phyloP scores from a whole-genome alignment of 2,329 filamentous ascomycete species.

The Blastomyces emzantsi region DNA sequence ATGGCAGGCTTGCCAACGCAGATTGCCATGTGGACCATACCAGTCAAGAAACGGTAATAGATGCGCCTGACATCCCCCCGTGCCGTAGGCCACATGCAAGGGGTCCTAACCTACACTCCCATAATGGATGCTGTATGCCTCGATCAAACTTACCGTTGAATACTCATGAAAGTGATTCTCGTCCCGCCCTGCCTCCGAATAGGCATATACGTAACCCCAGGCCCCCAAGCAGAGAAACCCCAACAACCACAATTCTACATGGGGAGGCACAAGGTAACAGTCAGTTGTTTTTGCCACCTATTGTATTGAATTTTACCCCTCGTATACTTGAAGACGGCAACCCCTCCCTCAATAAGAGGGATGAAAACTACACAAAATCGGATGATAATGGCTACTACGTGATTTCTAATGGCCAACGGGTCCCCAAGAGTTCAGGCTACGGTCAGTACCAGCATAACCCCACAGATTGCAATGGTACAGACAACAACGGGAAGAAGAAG shows the following conservation, averaged over 20 bases:
- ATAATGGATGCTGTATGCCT: neutral
- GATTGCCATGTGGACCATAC: neutral
- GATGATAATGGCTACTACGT: conserved; percentile 15
- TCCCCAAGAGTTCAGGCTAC: conserved; percentile 8
- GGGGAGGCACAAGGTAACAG: neutral
- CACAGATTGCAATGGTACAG: neutral
- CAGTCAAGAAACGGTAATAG: neutral
- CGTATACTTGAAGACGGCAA: neutral
- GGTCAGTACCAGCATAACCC: neutral
- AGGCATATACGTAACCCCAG: neutral
- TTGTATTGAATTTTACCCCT: conserved; percentile 17
- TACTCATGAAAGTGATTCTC: neutral
- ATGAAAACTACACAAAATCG: neutral
- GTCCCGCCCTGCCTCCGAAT: neutral
- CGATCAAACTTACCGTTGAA: neutral
- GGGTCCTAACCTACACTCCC: neutral
- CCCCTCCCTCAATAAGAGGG: neutral
- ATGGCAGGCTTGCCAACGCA: neutral
- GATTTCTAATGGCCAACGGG: conserved; percentile 15
- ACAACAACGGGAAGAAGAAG: neutral
- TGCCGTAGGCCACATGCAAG: neutral
- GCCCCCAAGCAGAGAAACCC: neutral
- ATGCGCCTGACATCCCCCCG: neutral
- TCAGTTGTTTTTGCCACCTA: conserved; percentile 11
- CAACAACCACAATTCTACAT: neutral